Evolutionary conservation across 257 asterid species (phyloP).

Genomic region (Cordia subcordata): DNA sequence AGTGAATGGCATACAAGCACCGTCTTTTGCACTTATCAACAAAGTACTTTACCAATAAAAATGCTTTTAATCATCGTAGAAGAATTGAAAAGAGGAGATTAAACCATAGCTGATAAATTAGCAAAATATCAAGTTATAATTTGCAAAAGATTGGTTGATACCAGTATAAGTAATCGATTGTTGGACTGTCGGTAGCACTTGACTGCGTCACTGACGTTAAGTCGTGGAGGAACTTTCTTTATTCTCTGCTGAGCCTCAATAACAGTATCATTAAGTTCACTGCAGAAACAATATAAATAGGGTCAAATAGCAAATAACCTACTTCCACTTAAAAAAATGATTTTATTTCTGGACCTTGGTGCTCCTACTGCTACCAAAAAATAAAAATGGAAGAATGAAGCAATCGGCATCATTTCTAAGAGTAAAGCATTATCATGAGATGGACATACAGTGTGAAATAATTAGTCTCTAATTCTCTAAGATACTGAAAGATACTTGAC

Average conservation of each 20-base stretch:
- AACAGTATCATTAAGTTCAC: slow-evolving; percentile 90
- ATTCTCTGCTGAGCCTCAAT: slow-evolving; percentile 87
- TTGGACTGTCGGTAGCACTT: slow-evolving; percentile 54
- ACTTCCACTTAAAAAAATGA: not conserved
- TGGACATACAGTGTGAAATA: too few relatives aligned
- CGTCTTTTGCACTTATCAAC: too few relatives aligned
- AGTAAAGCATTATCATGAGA: too few relatives aligned
- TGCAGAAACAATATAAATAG: slow-evolving; percentile 31
- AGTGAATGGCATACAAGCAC: not conserved
- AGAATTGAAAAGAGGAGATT: not conserved
- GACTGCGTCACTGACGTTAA: slow-evolving; percentile 51
- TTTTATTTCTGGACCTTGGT: too few relatives aligned
- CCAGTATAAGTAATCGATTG: slow-evolving; percentile 85
- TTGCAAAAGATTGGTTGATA: slow-evolving; percentile 16
- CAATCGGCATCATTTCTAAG: too few relatives aligned
- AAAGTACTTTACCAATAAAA: too few relatives aligned
- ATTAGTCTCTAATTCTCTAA: too few relatives aligned
- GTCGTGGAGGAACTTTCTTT: slow-evolving; percentile 66
- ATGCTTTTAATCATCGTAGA: not conserved
- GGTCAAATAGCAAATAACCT: not conserved
- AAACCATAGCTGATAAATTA: not conserved
- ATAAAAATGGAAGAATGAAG: too few relatives aligned
- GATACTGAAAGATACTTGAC: too few relatives aligned
- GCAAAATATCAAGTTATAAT: not conserved
- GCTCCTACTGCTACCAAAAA: too few relatives aligned